phyloP scores from a whole-genome alignment of 495 filamentous ascomycete species.

The Neurospora discreta region DNA sequence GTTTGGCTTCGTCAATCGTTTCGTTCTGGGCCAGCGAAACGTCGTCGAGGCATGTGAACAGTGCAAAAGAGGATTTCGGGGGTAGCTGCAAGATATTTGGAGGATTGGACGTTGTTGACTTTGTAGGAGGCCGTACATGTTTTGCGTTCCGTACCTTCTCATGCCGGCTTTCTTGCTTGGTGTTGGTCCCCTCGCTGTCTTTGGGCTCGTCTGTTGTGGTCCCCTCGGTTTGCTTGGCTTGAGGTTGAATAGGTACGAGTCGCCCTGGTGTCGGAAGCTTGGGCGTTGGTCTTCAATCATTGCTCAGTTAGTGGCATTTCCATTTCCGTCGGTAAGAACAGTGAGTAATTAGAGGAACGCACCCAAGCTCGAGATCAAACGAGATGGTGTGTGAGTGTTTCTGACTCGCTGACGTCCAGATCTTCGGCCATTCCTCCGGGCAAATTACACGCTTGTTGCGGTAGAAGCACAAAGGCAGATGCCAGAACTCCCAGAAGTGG shows the following conservation, averaged over 20 bases:
- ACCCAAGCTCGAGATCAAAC: not conserved
- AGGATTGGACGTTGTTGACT: not conserved
- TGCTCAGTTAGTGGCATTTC: not conserved
- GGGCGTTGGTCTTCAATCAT: not conserved
- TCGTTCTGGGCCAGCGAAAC: not conserved
- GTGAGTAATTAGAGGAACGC: not conserved
- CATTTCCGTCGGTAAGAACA: not conserved
- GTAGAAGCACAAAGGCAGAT: conserved; percentile 13
- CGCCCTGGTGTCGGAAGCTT: not conserved
- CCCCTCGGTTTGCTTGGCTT: not conserved
- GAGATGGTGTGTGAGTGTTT: not conserved
- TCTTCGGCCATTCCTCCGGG: conserved; percentile 19
- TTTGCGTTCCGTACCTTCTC: not conserved
- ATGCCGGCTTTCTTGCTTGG: not conserved
- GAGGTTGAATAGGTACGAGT: not conserved
- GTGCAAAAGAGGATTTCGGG: not conserved
- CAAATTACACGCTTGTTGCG: conserved; percentile 10
- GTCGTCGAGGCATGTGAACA: conserved; percentile 4
- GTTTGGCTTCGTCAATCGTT: conserved; percentile 1
- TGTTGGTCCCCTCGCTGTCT: not conserved
- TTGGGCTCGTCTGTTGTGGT: not conserved
- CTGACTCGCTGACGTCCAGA: conserved; percentile 5
- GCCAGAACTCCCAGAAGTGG: conserved; percentile 29
- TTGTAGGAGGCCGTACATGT: not conserved
- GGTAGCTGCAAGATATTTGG: not conserved